A percentile compares a stretch with the other conserved stretches of the same genome.
Evolutionary conservation across 1,284 basidiomycete genomes (phyloP).

Genomic region (Ustilago esculenta): DNA sequence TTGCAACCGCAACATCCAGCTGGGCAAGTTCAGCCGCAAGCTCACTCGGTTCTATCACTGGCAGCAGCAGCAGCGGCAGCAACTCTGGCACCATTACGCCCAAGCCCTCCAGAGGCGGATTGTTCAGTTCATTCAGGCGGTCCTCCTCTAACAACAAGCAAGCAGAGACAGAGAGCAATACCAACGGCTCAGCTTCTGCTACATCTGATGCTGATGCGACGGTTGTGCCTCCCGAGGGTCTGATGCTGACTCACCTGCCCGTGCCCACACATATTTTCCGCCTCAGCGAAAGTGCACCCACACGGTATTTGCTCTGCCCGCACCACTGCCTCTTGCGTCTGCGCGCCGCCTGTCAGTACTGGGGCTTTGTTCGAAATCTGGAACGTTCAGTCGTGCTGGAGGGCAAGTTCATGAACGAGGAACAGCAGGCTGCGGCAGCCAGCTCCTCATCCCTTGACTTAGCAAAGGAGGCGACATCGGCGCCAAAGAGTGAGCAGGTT

Average conservation of each 20-base stretch:
- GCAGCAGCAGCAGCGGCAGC: slow-evolving; percentile 21
- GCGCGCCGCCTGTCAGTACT: slow-evolving; percentile 61
- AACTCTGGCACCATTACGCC: slow-evolving; percentile 34
- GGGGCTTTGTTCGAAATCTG: slow-evolving; percentile 63
- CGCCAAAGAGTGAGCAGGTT: slow-evolving; percentile 25
- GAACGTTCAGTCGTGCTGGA: slow-evolving; percentile 64
- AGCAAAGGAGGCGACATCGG: slow-evolving; percentile 9
- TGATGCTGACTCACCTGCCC: slow-evolving; percentile 25
- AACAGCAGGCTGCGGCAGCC: slow-evolving; percentile 8
- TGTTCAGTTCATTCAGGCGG: slow-evolving; percentile 51
- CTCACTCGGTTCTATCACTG: slow-evolving; percentile 44
- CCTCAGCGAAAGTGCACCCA: slow-evolving; percentile 53
- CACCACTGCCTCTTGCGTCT: slow-evolving; percentile 62
- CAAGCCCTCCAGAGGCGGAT: slow-evolving; percentile 37
- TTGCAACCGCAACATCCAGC: slow-evolving; percentile 45
- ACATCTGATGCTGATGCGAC: slow-evolving; percentile 9
- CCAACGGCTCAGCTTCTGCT: neutral
- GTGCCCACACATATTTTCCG: slow-evolving; percentile 66
- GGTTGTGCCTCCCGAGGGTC: neutral
- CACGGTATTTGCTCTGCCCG: slow-evolving; percentile 62
- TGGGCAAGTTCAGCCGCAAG: slow-evolving; percentile 49
- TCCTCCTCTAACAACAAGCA: slow-evolving; percentile 19
- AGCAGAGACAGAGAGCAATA: slow-evolving; percentile 5
- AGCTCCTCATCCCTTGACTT: slow-evolving; percentile 19
- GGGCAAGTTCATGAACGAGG: slow-evolving; percentile 59